phyloP scores from a whole-genome alignment of 2,329 filamentous ascomycete genomes.

The Xenosphaeropsis pyriputrescens region DNA sequence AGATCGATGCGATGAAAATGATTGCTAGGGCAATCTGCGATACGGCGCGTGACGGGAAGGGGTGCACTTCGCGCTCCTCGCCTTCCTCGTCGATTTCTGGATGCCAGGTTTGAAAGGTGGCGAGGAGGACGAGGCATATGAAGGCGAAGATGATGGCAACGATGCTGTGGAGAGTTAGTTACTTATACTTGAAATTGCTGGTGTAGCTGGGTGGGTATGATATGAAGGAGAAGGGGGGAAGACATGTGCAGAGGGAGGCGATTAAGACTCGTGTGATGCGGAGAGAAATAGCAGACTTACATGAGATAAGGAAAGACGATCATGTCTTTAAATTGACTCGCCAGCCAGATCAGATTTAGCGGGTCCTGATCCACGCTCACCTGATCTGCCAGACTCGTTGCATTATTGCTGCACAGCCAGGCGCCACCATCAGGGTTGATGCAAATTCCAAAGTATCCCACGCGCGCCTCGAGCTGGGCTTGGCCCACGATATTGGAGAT shows the following conservation, averaged over 20 bases:
- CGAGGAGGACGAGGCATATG: conserved; percentile 84
- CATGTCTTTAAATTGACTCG: conserved; percentile 93
- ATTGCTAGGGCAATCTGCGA: conserved; percentile 87
- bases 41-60: conserved; percentile 82
- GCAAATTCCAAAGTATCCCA: conserved; percentile 97
- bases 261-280: no score
- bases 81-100: conserved; percentile 72
- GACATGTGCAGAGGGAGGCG: no score
- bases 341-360: conserved; percentile 93
- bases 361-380: conserved; percentile 86
- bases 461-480: conserved; percentile 75
- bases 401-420: conserved; percentile 95
- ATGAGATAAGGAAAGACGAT: conserved; percentile 97
- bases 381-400: conserved; percentile 80
- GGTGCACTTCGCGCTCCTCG: conserved; percentile 80
- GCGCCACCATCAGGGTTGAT: conserved; percentile 80
- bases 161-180: conserved; percentile 44
- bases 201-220: not conserved
- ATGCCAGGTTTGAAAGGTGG: conserved; percentile 96
- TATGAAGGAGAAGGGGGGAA: conserved; percentile 1
- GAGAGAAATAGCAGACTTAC: conserved; percentile 32
- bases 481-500: conserved; percentile 82
- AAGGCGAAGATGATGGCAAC: conserved; percentile 97
- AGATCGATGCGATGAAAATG: conserved; percentile 66
- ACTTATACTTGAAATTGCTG: not conserved